Evolutionary conservation across 2,329 filamentous ascomycete genomes (phyloP).

Genomic region (Monosporascus sp.): DNA sequence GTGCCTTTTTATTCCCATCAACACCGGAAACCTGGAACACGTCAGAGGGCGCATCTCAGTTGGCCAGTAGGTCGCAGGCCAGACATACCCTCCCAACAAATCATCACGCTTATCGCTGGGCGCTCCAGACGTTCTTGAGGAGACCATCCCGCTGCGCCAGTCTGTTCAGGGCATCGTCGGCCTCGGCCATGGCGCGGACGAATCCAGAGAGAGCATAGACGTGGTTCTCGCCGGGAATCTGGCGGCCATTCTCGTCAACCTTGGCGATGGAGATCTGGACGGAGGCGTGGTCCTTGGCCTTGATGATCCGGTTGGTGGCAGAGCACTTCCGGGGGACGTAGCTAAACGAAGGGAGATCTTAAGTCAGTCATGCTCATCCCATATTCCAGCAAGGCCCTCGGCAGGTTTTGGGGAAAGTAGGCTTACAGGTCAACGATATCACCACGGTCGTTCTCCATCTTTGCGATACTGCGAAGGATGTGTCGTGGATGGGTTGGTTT

Average conservation of each 20-base stretch:
- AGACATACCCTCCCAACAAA: conserved; percentile 15
- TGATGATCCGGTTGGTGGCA: conserved; percentile 99
- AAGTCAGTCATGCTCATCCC: not conserved
- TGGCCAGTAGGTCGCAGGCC: not conserved
- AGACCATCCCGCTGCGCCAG: conserved; percentile 93
- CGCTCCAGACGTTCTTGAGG: conserved; percentile 95
- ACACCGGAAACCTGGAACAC: not conserved
- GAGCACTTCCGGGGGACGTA: conserved; percentile 99
- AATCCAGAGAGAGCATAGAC: conserved; percentile 97
- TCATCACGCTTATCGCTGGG: conserved; percentile 47
- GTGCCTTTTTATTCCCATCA: not conserved
- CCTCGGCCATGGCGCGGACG: conserved; percentile 96
- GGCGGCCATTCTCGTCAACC: conserved; percentile 97
- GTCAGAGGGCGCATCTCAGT: not conserved
- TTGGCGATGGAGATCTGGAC: conserved; percentile 97
- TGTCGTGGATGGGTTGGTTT: not conserved
- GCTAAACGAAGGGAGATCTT: conserved; percentile 40
- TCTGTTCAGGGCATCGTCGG: conserved; percentile 93
- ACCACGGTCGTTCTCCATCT: conserved; percentile 99
- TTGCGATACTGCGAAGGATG: conserved; percentile 36
- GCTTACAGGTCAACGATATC: conserved; percentile 98
- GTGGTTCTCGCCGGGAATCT: conserved; percentile 91
- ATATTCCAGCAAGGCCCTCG: not conserved
- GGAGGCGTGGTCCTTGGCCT: conserved; percentile 98
- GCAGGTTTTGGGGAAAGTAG: conserved; percentile 13